Evolutionary conservation across 768 basidiomycete species (phyloP), one percentile per base, ranked within the genome.

Genomic region (Sporobolomyces pararoseus): DNA sequence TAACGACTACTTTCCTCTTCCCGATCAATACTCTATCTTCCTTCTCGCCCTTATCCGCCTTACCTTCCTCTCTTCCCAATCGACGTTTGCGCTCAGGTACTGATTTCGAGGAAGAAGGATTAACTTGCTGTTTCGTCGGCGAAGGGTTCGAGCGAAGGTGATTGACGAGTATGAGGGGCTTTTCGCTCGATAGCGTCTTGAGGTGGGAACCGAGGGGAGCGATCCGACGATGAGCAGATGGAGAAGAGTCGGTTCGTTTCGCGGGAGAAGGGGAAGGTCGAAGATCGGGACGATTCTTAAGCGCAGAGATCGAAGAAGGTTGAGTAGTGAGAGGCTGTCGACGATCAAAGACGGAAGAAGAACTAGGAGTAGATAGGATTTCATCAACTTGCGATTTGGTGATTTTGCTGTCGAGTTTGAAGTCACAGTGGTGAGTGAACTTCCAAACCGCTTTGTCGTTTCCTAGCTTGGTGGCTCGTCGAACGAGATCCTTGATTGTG

Each of bases 131-230:
- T n/a, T n/a, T n/a, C n/a, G n/a, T n/a, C n/a, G n/a, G n/a, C n/a
- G n/a, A n/a, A n/a, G n/a, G n/a, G n/a, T 37, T 47, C 52, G 58
- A 23, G 42, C 51, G 52, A 62, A 16, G 29, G 59, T 61, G 29
- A n/a, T 35, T 54, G 53, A 34, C 32, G 13, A 31, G 52, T 21
- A 31, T 17, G 31, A 53, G 39, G 17, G 17, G 39, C 39, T n/a
- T n/a, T n/a, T n/a, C n/a, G n/a, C n/a, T n/a, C n/a, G n/a, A n/a
- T n/a, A n/a, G n/a, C n/a, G n/a, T n/a, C n/a, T n/a, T n/a, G n/a
- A n/a, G n/a, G n/a, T n/a, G n/a, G n/a, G n/a, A n/a, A n/a, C n/a
- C n/a, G n/a, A n/a, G n/a, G 39, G 39, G 39, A 42, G 17, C 39
- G 39, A 49, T 10, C 12, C 7, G 47, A 49, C 14, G 47, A n/a